Conservation (phyloP, 345 rosid genomes). For the Leavenworthia alabamica region DNA sequence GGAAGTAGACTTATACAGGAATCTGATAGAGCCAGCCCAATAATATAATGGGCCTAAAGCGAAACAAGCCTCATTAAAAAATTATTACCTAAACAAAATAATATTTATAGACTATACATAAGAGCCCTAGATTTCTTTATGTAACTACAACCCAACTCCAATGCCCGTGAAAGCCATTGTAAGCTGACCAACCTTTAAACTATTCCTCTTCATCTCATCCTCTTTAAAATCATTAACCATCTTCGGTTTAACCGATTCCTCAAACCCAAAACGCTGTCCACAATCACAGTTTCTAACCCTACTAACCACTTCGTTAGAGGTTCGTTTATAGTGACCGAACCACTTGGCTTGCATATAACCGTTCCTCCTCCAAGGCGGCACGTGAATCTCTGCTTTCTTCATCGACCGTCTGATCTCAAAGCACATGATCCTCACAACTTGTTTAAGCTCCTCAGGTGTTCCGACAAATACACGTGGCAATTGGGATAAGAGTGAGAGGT, state of each 20-base stretch:
- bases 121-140: neutral
- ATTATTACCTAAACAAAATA: neutral
- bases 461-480: slow-evolving; percentile 52
- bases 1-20: neutral
- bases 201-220: neutral
- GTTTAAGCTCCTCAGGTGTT: slow-evolving; percentile 47
- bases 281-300: slow-evolving; percentile 19
- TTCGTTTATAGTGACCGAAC: slow-evolving; percentile 62
- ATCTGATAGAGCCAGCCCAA: neutral
- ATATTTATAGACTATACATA: neutral
- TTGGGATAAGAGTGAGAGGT: slow-evolving; percentile 34
- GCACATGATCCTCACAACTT: slow-evolving; percentile 60
- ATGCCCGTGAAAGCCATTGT: slow-evolving; percentile 16
- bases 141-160: neutral
- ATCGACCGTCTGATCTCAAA: slow-evolving; percentile 48
- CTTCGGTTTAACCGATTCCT: neutral
- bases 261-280: slow-evolving; percentile 16
- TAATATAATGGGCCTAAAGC: neutral
- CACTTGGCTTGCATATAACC: slow-evolving; percentile 79
- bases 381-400: slow-evolving; percentile 37
- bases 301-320: slow-evolving; percentile 35
- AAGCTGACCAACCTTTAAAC: slow-evolving; percentile 23
- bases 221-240: neutral
- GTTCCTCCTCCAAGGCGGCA: slow-evolving; percentile 85
- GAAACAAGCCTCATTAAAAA: slow-evolving; percentile 1